Conservation (phyloP, 169 alveolate genomes). For the Plasmodium berghei region DNA sequence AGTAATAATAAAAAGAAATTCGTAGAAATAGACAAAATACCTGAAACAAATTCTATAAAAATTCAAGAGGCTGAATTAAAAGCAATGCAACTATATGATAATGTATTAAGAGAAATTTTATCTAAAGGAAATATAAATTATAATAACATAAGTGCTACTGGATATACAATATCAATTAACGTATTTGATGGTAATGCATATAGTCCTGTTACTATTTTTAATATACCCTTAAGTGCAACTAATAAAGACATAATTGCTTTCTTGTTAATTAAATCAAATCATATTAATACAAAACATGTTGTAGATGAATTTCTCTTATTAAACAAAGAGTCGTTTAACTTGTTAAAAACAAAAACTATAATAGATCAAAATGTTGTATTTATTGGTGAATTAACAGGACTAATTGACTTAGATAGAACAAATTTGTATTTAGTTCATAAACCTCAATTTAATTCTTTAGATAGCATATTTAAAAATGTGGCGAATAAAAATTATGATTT, state of each 20-base stretch:
- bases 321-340: constrained; percentile 24
- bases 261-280: constrained; percentile 57
- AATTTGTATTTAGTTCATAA: constrained; percentile 47
- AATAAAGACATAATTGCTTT: constrained; percentile 68
- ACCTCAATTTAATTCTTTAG: constrained; percentile 33
- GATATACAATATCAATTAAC: constrained; percentile 32
- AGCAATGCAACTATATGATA: constrained; percentile 36
- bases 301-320: constrained; percentile 54
- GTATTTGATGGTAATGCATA: constrained; percentile 51
- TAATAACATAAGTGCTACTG: constrained; percentile 33
- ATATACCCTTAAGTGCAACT: constrained; percentile 71
- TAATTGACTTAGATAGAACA: constrained; percentile 17
- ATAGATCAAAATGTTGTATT: constrained; percentile 32
- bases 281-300: constrained; percentile 30
- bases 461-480: constrained; percentile 42
- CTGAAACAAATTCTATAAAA: constrained; percentile 23
- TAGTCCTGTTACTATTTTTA: constrained; percentile 18
- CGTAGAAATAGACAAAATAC: constrained; percentile 33
- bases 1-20: neutral
- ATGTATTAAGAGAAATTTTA: constrained; percentile 48
- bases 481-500: constrained; percentile 60
- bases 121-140: constrained; percentile 37
- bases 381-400: constrained; percentile 34
- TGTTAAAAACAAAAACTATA: constrained; percentile 11
- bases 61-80: constrained; percentile 27